Evolutionary conservation across 495 filamentous ascomycete genomes (phyloP).

Genomic region (Xanthoparmelia taractica): DNA sequence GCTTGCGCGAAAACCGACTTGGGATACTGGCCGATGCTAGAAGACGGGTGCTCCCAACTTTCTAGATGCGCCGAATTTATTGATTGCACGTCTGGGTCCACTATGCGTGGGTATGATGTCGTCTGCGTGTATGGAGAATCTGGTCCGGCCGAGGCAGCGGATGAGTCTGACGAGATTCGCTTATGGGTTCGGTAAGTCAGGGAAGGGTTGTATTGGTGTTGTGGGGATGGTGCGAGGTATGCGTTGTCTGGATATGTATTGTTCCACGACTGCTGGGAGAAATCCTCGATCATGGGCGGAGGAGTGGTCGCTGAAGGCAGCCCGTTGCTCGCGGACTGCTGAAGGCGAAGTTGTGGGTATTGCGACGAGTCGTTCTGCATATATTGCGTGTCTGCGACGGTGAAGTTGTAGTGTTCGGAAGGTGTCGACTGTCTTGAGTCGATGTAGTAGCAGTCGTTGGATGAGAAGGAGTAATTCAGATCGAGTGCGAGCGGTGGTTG

Average conservation of each 20-base stretch:
- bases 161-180: slow-evolving; percentile 30
- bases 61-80: slow-evolving; percentile 33
- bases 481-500: background rate
- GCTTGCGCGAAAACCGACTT: slow-evolving; percentile 45
- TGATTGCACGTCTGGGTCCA: slow-evolving; percentile 31
- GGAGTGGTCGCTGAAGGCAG: slow-evolving; percentile 15
- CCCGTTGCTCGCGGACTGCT: slow-evolving; percentile 21
- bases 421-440: slow-evolving; percentile 21
- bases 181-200: slow-evolving; percentile 25
- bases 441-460: slow-evolving; percentile 14
- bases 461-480: slow-evolving; percentile 4
- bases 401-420: slow-evolving; percentile 10
- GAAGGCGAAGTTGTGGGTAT: slow-evolving; percentile 23
- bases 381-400: slow-evolving; percentile 14
- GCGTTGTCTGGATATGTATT: slow-evolving; percentile 13
- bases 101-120: slow-evolving; percentile 31
- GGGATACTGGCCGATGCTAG: slow-evolving; percentile 27
- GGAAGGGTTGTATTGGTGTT: slow-evolving; percentile 9
- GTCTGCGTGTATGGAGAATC: slow-evolving; percentile 31
- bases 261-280: slow-evolving; percentile 20
- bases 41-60: slow-evolving; percentile 32
- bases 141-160: slow-evolving; percentile 29
- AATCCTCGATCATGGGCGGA: slow-evolving; percentile 25
- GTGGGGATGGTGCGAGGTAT: slow-evolving; percentile 21
- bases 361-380: slow-evolving; percentile 22